These are phyloP conservation scores for Aspergillus luchuensis DNA, from an alignment of 2,329 filamentous ascomycete genomes.

Conservation along the genomic window DNA sequence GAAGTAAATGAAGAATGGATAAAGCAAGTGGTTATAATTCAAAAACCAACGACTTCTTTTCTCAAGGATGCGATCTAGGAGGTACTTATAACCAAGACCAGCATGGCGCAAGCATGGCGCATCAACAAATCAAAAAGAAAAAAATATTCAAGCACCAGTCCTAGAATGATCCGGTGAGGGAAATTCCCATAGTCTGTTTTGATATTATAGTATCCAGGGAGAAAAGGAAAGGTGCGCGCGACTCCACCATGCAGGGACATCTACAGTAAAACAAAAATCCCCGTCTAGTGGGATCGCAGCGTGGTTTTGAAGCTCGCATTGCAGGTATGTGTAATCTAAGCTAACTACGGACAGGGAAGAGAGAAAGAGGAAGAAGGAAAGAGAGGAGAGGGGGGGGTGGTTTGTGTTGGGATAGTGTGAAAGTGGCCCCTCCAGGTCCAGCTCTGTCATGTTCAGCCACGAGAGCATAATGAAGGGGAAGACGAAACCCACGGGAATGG, in stretches of 20 bases:
- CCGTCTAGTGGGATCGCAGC: slow-evolving; percentile 12
- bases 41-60: background rate
- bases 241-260: slow-evolving; percentile 24
- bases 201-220: slow-evolving; percentile 14
- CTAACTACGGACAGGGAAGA: slow-evolving; percentile 6
- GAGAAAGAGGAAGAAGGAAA: background rate
- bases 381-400: slow-evolving; percentile 9
- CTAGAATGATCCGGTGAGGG: slow-evolving; percentile 9
- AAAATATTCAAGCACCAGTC: slow-evolving; percentile 1
- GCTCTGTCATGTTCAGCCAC: slow-evolving; percentile 29
- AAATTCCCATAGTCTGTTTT: slow-evolving; percentile 15
- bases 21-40: background rate
- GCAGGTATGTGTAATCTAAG: slow-evolving; percentile 8
- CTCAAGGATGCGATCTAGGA: background rate
- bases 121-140: slow-evolving; percentile 9
- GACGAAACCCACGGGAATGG: slow-evolving; percentile 17
- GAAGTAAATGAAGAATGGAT: background rate
- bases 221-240: slow-evolving; percentile 6
- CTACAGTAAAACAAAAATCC: slow-evolving; percentile 1
- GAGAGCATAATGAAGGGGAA: slow-evolving; percentile 20
- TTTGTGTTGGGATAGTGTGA: too few relatives aligned
- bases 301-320: slow-evolving; percentile 15
- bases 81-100: slow-evolving; percentile 15
- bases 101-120: slow-evolving; percentile 9
- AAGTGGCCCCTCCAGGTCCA: slow-evolving; percentile 20